Base-by-base conservation (phyloP, 331 rosid genomes). In the Saraca asoca region DNA sequence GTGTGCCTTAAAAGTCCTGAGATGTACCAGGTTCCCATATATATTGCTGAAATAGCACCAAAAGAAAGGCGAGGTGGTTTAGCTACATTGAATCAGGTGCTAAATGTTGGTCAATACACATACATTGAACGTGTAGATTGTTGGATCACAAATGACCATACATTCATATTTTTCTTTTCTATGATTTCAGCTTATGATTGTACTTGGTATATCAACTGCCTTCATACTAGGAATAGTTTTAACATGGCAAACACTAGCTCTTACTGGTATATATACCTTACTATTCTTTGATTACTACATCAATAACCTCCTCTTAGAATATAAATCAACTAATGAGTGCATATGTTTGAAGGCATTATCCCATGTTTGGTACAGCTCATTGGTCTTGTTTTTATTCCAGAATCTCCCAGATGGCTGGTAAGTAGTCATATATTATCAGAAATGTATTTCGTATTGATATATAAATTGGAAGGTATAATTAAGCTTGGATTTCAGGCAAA, bases 21-120 rank as follows among this genome's bases (percentile, higher is more conserved):
- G 24, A 44, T 62, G 2, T 20, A 43, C n/a, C 8, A n/a, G 67
- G 42, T 62, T 5, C 53, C 67, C 24, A 20, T 62, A 7, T 44
- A 62, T 43, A 24, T 62, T 43, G 67, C 67, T 62, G 67, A 62
- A 20, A 62, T 62, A 20, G 53, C 29, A 62, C 67, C 67, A 24
- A 62, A 62, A 20, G 41, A 62, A 12, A 39, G 13, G 7, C 15
- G 54, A 62, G 67, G 53, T 13, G 67, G 67, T 24, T 34, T 68
- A 4, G 73, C 45, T 55, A 34, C 73, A 29, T 10, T 55, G 51
- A 49, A 45, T 62, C 58, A 14, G 71, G 44, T 44, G 16, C 17
- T 11, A 62, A 53, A n/a, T 63, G 53, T 11, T 31, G 53, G 41
- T 37, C 41, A 6, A 2, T 37, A 37, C 33, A 37, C 15, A 38